Evolutionary conservation across 306 rosid genomes (phyloP), one percentile per base, ranked within the genome.

Genomic region (Hippophae rhamnoides): DNA sequence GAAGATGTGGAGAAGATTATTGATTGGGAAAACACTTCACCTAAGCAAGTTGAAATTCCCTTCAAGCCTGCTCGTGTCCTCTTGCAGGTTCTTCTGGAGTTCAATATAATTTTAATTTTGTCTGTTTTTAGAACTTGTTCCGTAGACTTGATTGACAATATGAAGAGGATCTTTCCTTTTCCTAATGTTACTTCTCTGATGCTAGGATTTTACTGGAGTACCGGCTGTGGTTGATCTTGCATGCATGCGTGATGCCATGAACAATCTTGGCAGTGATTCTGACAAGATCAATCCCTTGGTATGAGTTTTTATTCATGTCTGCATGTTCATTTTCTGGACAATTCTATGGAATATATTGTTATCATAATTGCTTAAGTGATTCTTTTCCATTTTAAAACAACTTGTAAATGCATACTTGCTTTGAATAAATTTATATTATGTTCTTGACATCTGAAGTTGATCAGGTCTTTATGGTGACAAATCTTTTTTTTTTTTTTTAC

Each of bases 201-300:
- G 51, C n/a, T 78, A 90, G 97, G 97, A 86, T 76, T 87, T 85
- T 70, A 90, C 94, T 4, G 97, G 95, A 63, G 97, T 90, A 14
- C 97, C 97, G 13, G 90, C 90, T 47, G 87, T 90, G 67, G 95
- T 90, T 47, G 97, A 90, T 72, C 86, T 90, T 50, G 95, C 97
- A 52, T 87, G 94, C 55, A 90, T 90, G 97, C 94, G 95, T 40
- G 95, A 90, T 56, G 97, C 97, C 62, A 82, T 90, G 97, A 90
- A 87, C 81, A 84, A 72, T 54, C 95, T 90, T 56, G 94, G 97
- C 48, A 81, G 95, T 57, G 89, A 90, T 79, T 87, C 97, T 41
- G 71, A 87, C 67, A 87, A 87, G 76, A 90, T 90, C 44, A 87
- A 90, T 72, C 97, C 97, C n/a, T 67, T 90, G 89, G 97, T 87